Conservation (phyloP, 169 alveolate genomes). For the Plasmodium chabaudi region DNA sequence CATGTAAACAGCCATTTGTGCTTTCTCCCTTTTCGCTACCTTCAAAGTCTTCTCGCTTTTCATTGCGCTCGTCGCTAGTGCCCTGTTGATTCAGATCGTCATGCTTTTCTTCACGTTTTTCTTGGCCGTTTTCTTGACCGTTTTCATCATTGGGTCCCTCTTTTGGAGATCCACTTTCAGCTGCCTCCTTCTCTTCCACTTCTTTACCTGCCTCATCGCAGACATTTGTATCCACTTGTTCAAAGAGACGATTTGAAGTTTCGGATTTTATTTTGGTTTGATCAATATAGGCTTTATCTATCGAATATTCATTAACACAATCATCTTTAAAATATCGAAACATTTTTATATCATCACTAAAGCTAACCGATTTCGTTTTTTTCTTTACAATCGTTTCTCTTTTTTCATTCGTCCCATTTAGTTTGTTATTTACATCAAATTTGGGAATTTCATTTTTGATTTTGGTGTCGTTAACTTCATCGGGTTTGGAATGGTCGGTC, state of each 20-base stretch:
- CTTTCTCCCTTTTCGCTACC: not conserved
- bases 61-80: not conserved
- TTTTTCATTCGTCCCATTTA: not conserved
- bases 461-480: not conserved
- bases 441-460: not conserved
- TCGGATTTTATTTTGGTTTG: not conserved
- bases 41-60: not conserved
- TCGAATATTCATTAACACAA: conserved; percentile 3
- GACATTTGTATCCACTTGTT: not conserved
- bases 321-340: conserved; percentile 27
- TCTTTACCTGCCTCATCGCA: not conserved
- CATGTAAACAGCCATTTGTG: not conserved
- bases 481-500: too few relatives aligned
- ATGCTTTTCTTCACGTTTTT: too few relatives aligned
- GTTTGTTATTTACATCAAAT: not conserved
- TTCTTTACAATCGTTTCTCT: not conserved
- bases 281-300: not conserved
- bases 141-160: too few relatives aligned
- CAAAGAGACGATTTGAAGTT: not conserved
- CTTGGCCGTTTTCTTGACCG: too few relatives aligned
- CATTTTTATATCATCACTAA: conserved; percentile 21
- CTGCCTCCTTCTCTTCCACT: not conserved
- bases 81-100: not conserved
- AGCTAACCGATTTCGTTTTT: conserved; percentile 20
- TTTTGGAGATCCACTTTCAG: not conserved